phyloP scores from a whole-genome alignment of 192 early-diverging fungal genomes.

The Entomortierella chlamydospora region DNA sequence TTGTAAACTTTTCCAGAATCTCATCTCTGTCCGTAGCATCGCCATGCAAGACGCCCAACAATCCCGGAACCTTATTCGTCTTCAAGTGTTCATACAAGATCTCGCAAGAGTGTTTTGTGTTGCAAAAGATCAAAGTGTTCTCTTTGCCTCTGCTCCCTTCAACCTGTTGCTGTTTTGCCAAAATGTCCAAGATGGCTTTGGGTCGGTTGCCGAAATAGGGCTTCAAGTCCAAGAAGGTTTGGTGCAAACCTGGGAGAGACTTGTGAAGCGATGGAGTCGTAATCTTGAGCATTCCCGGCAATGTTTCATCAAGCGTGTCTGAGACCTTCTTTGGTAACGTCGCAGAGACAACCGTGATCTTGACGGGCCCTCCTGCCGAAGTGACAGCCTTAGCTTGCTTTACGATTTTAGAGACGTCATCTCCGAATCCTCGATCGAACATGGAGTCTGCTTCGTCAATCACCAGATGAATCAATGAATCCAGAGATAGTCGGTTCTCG shows the following conservation, averaged over 20 bases:
- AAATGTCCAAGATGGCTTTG: slow-evolving; percentile 75
- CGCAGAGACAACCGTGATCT: slow-evolving; percentile 74
- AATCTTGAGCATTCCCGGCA: slow-evolving; percentile 73
- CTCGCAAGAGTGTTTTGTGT: slow-evolving; percentile 73
- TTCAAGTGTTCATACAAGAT: slow-evolving; percentile 66
- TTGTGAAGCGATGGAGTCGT: slow-evolving; percentile 86
- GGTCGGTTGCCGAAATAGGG: slow-evolving; percentile 77
- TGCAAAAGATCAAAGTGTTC: slow-evolving; percentile 90
- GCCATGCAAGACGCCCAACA: slow-evolving; percentile 61
- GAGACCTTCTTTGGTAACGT: slow-evolving; percentile 79
- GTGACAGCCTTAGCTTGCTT: slow-evolving; percentile 26
- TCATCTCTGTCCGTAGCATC: slow-evolving; percentile 54
- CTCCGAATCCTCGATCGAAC: slow-evolving; percentile 84
- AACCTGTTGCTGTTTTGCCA: slow-evolving; percentile 63
- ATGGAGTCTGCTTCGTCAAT: slow-evolving; percentile 96
- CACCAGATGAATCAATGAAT: slow-evolving; percentile 73
- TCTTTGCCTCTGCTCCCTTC: slow-evolving; percentile 60
- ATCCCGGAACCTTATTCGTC: slow-evolving; percentile 60
- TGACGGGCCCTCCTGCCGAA: slow-evolving; percentile 36
- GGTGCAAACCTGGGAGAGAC: slow-evolving; percentile 77
- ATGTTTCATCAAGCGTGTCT: slow-evolving; percentile 62
- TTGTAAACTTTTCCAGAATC: slow-evolving; percentile 55
- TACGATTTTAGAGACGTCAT: slow-evolving; percentile 72
- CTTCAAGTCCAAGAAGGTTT: slow-evolving; percentile 83
- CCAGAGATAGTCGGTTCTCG: slow-evolving; percentile 68